Base-by-base conservation (phyloP, 805 yeast species). In the Metschnikowia anglica region DNA sequence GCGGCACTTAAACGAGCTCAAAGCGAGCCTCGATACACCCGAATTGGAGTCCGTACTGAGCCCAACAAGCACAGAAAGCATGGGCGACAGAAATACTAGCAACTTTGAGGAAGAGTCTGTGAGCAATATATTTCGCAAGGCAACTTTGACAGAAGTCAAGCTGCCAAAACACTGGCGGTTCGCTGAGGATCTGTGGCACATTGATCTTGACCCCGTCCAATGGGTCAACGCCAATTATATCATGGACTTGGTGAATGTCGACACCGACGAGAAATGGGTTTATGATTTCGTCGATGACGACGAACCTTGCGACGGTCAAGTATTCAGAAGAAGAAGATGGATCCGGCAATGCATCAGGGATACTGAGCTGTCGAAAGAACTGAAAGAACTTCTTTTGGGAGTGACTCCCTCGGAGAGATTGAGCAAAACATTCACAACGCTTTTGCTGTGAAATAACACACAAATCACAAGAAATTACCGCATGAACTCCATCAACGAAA, bases 241-340 rank as follows among this genome's bases (percentile, higher is more conserved):
- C 11, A 45, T 54, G 21, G 83, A 77, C 43, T 62, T 78, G 34
- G 79, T 83, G 12, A 72, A 70, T 16, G 70, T 85, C 16, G 95
- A 88, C 62, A 68, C 76, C 21, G 89, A 81, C 43, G 85, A 84
- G 30, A 88, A 88, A 61, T 88, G 96, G 96, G 91, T 86, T 15
- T 88, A 88, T 59, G 96, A 88, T 60, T 57, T 61, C 28, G 44
- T 41, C 12, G 48, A 32, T 11, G 53, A 43, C 16, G 59, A 54
- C 41, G 50, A 37, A 17, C 20, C 50, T 13, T 34, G 43, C 9
- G 52, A 41, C 23, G 47, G 78, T 50, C 69, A 82, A 48, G 41
- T 63, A 5, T 64, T 59, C 55, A 68, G 90, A 51, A 70, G 91
- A 56, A 70, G 91, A 55, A 71, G 88, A 59, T 84, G 90, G 90